Percentiles rank a stretch among this genome's conserved stretches.
Conservation (phyloP, 2,329 filamentous ascomycete genomes). For the Phyllosticta paracitricarpa region DNA sequence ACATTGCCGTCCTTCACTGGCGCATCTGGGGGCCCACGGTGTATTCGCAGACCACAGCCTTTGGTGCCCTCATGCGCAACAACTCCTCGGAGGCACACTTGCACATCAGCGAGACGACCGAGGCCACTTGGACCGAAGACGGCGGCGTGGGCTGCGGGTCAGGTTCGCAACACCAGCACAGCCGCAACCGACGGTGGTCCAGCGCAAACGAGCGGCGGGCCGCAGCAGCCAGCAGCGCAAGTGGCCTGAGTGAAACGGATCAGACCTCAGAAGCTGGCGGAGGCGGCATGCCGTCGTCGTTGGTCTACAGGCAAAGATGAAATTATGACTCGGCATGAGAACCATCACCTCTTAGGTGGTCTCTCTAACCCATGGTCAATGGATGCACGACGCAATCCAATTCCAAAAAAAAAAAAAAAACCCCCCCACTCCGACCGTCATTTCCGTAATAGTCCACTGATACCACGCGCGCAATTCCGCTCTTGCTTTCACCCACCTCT, state of each 20-base stretch:
- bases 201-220: slow-evolving; percentile 5
- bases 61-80: slow-evolving; percentile 5
- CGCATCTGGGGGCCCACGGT: slow-evolving; percentile 72
- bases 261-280: neutral
- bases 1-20: slow-evolving; percentile 82
- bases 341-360: neutral
- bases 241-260: neutral
- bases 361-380: neutral
- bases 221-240: neutral
- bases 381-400: neutral
- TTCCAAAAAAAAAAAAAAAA: too few relatives aligned
- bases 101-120: neutral
- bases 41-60: slow-evolving; percentile 39
- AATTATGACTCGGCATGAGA: neutral
- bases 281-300: neutral
- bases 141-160: neutral
- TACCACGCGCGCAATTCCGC: neutral
- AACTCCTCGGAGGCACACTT: neutral
- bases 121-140: slow-evolving; percentile 5
- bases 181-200: slow-evolving; percentile 1
- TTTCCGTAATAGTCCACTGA: neutral
- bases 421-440: neutral
- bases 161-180: neutral
- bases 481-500: neutral
- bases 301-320: neutral